Evolutionary conservation across 768 basidiomycete genomes (phyloP), one percentile per base, ranked within the genome.

Genomic region (Nidularia pulvinata): DNA sequence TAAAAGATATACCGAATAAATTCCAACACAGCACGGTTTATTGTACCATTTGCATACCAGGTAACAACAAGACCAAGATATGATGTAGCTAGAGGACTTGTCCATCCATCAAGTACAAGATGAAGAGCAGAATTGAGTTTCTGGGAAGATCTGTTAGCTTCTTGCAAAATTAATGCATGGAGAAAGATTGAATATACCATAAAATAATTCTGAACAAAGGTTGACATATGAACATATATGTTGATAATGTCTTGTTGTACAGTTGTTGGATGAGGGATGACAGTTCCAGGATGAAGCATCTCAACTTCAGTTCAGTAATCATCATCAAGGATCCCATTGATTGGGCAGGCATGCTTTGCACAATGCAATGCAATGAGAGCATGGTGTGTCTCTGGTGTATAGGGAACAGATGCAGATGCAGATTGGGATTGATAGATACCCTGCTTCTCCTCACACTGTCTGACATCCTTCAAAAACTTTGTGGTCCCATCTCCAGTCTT

Each of bases 81-180:
- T 1, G 19, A 61, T 3, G 55, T 48, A 13, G 55, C 56, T 16
- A 66, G 39, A 9, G 67, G 68, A 13, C 62, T 60, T 7, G 64
- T 66, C 67, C 69, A 70, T 33, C 69, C 61, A 57, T 70, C 65
- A 10, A 70, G 51, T n/a, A 61, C 65, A 10, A 63, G 30, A 57
- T 70, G 66, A 35, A 70, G 54, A 4, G 62, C 42, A 19, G 56
- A 32, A 25, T 56, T 50, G 13, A 45, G 51, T 30, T 42, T 44
- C 49, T 60, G 55, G 52, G 22, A 22, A 9, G n/a, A 10, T 39
- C 30, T 16, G n/a, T 48, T 35, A 37, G 47, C 48, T 48, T 35
- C 19, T 19, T 19, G 11, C 13, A 9, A 22, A 42, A 22, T 47
- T 25, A 3, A n/a, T 11, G 25, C 36, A 44, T 51, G 46, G 5